These are phyloP conservation scores for Hymenoscyphus fraxineus DNA, from an alignment of 2,329 filamentous ascomycete genomes.

Conservation along the genomic window DNA sequence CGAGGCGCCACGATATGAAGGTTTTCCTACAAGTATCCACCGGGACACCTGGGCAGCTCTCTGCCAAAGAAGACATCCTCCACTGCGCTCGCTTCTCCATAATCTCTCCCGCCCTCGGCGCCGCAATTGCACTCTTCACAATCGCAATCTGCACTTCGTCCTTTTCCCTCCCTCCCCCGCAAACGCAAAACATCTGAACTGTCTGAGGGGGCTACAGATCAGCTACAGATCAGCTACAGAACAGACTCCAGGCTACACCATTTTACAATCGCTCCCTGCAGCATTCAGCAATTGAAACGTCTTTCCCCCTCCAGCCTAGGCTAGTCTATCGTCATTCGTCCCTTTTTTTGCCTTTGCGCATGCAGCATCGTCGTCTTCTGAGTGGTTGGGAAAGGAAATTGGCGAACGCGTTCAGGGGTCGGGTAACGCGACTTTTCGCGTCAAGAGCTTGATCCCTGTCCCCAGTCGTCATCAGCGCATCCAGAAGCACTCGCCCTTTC, in stretches of 20 bases:
- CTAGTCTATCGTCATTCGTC: not conserved
- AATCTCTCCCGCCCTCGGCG: not conserved
- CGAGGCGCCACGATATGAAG: not conserved
- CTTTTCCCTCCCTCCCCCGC: not conserved
- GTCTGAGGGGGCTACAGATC: conserved; percentile 2
- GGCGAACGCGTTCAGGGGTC: conserved; percentile 2
- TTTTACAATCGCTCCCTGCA: not conserved
- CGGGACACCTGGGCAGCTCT: not conserved
- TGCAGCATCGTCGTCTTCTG: not conserved
- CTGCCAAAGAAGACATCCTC: not conserved
- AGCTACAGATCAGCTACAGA: not conserved
- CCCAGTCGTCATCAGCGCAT: not conserved
- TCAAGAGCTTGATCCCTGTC: not conserved
- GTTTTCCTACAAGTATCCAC: not conserved
- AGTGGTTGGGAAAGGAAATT: conserved; percentile 11
- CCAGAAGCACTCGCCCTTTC: not conserved
- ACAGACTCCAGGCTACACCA: not conserved
- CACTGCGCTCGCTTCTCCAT: not conserved
- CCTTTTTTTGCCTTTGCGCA: not conserved
- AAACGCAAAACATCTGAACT: conserved; percentile 10
- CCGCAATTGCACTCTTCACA: not conserved
- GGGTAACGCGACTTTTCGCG: conserved; percentile 10
- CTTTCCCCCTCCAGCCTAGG: not conserved
- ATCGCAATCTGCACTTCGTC: not conserved
- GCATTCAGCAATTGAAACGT: not conserved